Base-by-base conservation (phyloP, 2,329 filamentous ascomycete genomes). In the Paracamarosporium sp. region DNA sequence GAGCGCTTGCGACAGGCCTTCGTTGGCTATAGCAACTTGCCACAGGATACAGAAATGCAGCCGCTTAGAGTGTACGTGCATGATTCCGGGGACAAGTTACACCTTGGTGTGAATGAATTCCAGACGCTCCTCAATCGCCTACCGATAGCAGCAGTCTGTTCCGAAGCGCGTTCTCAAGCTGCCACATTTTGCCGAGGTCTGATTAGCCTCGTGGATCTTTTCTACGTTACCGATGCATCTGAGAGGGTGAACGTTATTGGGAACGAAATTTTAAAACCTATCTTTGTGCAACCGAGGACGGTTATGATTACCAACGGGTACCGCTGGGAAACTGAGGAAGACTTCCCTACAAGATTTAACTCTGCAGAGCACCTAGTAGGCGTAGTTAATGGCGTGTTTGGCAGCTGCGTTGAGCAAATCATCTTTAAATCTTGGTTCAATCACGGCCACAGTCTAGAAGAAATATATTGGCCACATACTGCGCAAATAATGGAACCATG, bases 321-420 rank as follows among this genome's bases (percentile, higher is more conserved):
- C 6, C 33, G 20, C 3, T 9, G 5, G 13, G 17, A 17, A 40
- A 5, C 1, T 17, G 12, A 13, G 2, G n/a, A 35, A 9, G 44
- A 33, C n/a, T 13, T 3, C 7, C n/a, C 15, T 4, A 3, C 12
- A 4, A 15, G 22, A 5, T 54, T 57, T 24, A 22, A 38, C 2
- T 57, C 55, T 36, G 43, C 50, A 50, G 50, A 57, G 36, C 35
- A 54, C 28, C 27, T 57, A 38, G 50, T 57, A 2, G 45, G 46
- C 8, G 20, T 54, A 13, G 40, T 54, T 24, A 45, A 15, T 17
- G 50, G 50, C 25, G 44, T 57, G 17, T 57, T 54, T 31, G 44
- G 55, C 12, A 22, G 13, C 20, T 17, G 22, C 28, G 30, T 57
- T 40, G 28, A 48, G 36, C 50, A 50, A 20, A 48, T 57, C 41